Percentiles rank a stretch among this genome's conserved stretches.
Conservation (phyloP, 2,329 filamentous ascomycete genomes). For the Aspergillus intermedius region DNA sequence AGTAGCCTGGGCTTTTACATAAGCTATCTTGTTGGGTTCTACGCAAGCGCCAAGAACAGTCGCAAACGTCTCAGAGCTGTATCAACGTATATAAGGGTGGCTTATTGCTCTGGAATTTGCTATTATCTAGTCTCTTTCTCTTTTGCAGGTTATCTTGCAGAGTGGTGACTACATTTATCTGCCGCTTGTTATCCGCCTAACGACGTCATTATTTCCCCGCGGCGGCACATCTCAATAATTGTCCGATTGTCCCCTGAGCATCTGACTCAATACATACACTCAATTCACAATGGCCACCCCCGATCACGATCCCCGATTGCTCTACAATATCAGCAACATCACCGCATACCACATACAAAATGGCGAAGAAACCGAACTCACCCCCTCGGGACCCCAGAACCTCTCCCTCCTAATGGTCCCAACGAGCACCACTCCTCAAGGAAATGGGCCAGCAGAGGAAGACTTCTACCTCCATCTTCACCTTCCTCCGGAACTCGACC, state of each 20-base stretch:
- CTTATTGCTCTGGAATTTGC: slow-evolving; percentile 7
- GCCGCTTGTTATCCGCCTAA: background rate
- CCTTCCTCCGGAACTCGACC: slow-evolving; percentile 86
- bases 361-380: slow-evolving; percentile 77
- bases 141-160: background rate
- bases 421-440: slow-evolving; percentile 63
- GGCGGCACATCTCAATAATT: background rate
- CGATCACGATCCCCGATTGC: slow-evolving; percentile 31
- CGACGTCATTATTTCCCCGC: background rate
- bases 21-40: background rate
- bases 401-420: slow-evolving; percentile 94
- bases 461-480: slow-evolving; percentile 97
- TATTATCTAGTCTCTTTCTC: background rate
- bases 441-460: slow-evolving; percentile 60
- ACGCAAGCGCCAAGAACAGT: background rate
- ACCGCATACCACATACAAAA: slow-evolving; percentile 85
- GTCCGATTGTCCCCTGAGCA: slow-evolving; percentile 6
- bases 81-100: slow-evolving; percentile 5
- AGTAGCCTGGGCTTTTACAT: slow-evolving; percentile 6
- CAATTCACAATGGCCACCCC: slow-evolving; percentile 18
- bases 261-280: background rate
- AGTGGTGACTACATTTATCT: background rate
- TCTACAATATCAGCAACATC: slow-evolving; percentile 64
- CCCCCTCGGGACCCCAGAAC: slow-evolving; percentile 78
- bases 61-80: background rate